Percentiles rank a stretch among this genome's conserved stretches.
Evolutionary conservation across 768 basidiomycete species (phyloP).

Genomic region (Chalciporus chontae): DNA sequence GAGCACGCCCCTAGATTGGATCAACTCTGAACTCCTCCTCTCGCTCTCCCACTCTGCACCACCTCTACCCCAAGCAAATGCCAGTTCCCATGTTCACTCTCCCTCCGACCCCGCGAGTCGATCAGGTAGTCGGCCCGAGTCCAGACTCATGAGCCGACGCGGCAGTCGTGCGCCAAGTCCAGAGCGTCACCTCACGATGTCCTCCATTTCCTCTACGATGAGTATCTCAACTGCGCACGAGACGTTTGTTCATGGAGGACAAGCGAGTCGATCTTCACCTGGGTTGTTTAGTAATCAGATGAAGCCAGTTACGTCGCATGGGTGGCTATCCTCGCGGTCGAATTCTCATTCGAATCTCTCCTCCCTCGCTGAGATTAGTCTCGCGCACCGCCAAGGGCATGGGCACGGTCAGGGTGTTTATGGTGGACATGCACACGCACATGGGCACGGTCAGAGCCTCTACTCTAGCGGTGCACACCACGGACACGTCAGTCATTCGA

Average conservation of each 20-base stretch:
- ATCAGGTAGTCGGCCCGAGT: constrained; percentile 22
- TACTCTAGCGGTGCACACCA: neutral
- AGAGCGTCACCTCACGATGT: constrained; percentile 35
- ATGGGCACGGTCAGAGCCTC: neutral
- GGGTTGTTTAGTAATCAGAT: constrained; percentile 55
- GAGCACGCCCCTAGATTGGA: constrained; percentile 63
- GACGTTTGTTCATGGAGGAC: constrained; percentile 49
- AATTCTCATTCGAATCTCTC: constrained; percentile 32
- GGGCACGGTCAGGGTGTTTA: neutral
- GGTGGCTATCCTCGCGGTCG: constrained; percentile 39
- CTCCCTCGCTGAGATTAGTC: constrained; percentile 2
- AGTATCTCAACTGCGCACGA: constrained; percentile 32
- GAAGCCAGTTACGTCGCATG: constrained; percentile 51
- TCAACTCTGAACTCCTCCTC: constrained; percentile 80
- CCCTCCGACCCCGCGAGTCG: constrained; percentile 29
- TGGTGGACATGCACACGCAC: too few species aligned
- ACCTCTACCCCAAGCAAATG: constrained; percentile 16
- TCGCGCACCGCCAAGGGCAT: constrained; percentile 5
- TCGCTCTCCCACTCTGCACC: constrained; percentile 47
- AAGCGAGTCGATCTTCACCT: constrained; percentile 50
- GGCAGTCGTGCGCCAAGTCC: constrained; percentile 56
- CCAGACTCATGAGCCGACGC: constrained; percentile 31
- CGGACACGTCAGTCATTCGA: neutral
- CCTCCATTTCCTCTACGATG: constrained; percentile 1
- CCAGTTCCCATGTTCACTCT: constrained; percentile 14